Percentiles rank a stretch among this genome's conserved stretches.
phyloP scores from a whole-genome alignment of 75 land plant species.

The Picea sitchensis region DNA sequence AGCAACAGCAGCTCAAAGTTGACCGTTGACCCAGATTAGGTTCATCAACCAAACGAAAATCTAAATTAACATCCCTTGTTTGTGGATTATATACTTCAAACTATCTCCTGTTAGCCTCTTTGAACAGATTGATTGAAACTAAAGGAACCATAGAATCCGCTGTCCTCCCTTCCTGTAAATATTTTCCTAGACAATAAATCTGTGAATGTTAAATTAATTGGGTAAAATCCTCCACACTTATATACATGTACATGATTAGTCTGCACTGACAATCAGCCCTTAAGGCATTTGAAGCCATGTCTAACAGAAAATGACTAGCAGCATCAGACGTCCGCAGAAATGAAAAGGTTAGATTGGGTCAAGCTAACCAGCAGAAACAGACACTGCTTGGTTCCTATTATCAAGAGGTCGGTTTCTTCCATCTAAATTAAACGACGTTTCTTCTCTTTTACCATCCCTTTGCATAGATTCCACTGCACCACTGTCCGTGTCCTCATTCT shows the following conservation, averaged over 20 bases:
- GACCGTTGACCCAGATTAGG: neutral
- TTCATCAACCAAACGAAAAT: neutral
- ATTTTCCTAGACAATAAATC: neutral
- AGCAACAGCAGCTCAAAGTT: neutral
- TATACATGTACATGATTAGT: neutral
- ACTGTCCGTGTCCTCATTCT: neutral
- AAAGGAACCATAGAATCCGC: neutral
- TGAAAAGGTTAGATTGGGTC: neutral
- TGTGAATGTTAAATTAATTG: neutral
- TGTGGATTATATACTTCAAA: neutral
- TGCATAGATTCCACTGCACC: neutral
- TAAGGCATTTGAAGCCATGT: neutral
- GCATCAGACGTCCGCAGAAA: neutral
- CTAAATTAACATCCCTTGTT: neutral
- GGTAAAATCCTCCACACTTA: neutral
- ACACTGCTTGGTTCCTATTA: neutral
- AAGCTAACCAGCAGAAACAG: constrained; percentile 5
- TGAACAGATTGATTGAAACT: neutral
- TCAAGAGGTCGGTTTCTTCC: neutral
- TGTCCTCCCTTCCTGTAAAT: neutral
- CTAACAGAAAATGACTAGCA: neutral
- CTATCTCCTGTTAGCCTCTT: constrained; percentile 4
- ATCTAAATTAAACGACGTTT: neutral
- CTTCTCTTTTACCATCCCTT: constrained; percentile 1
- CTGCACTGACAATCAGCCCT: neutral